A percentile compares a stretch with the other conserved stretches of the same genome.
Conservation (phyloP, 225 moss, liverwort and hornwort species). For the Anthoceros angustus region DNA sequence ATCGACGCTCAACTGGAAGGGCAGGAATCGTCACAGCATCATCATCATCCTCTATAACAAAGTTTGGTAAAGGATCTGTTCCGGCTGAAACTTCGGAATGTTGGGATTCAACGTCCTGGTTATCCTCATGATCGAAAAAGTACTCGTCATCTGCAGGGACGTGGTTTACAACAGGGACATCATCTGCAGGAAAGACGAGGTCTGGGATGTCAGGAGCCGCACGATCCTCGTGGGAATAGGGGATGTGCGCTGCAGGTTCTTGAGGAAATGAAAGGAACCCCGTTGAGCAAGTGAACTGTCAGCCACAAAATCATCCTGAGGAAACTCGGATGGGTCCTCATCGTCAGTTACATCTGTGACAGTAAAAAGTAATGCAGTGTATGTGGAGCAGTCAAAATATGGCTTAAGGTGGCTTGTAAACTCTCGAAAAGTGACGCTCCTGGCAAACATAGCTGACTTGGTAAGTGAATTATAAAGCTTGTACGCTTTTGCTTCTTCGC, state of each 20-base stretch:
- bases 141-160: not conserved
- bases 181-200: not conserved
- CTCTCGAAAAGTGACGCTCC: not conserved
- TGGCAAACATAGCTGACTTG: not conserved
- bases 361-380: not conserved
- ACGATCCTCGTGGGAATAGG: not conserved
- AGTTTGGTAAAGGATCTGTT: not conserved
- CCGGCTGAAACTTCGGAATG: not conserved
- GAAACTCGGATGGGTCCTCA: not conserved
- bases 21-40: too few species aligned
- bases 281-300: not conserved
- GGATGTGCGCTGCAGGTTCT: too few species aligned
- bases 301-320: slow-evolving; percentile 1
- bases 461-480: not conserved
- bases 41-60: not conserved
- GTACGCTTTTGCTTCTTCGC: not conserved
- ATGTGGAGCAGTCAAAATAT: not conserved
- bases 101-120: not conserved
- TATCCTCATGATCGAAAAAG: not conserved
- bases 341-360: not conserved
- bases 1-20: not conserved
- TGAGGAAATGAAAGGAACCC: not conserved
- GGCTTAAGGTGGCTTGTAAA: not conserved
- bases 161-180: not conserved
- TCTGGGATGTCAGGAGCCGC: not conserved